These are phyloP conservation scores for Ceratobasidium sp. DNA, from an alignment of 1,284 basidiomycete species.

Conservation along the genomic window DNA sequence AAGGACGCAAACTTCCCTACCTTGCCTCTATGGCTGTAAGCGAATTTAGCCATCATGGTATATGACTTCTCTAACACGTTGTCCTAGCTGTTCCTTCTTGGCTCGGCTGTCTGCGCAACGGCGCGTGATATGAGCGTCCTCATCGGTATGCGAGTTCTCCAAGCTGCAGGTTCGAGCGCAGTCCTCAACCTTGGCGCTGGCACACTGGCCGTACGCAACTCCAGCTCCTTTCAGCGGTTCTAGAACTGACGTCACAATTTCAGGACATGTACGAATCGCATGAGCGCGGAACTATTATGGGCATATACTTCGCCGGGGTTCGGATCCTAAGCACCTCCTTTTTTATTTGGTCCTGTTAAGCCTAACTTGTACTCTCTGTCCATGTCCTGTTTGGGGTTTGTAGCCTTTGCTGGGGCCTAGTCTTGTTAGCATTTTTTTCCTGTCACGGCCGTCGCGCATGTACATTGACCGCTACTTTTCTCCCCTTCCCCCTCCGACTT, in stretches of 20 bases:
- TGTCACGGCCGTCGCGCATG: constrained; percentile 29
- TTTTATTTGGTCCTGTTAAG: not conserved
- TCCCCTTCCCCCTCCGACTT: not conserved
- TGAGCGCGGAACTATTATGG: constrained; percentile 83
- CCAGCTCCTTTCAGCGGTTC: no score
- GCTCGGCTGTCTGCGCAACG: constrained; percentile 71
- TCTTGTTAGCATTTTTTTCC: constrained; percentile 47
- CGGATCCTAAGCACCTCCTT: constrained; percentile 53
- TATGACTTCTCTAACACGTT: not conserved
- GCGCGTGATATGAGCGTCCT: constrained; percentile 70
- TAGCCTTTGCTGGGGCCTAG: constrained; percentile 52
- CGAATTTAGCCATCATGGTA: constrained; percentile 17
- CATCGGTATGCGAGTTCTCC: constrained; percentile 76
- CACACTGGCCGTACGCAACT: constrained; percentile 64
- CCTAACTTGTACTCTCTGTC: constrained; percentile 24
- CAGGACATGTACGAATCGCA: constrained; percentile 80
- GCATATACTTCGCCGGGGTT: constrained; percentile 73
- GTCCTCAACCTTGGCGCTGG: constrained; percentile 83
- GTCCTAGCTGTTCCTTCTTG: constrained; percentile 68
- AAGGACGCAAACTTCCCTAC: constrained; percentile 83
- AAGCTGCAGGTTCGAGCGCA: constrained; percentile 77
- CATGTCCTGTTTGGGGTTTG: constrained; percentile 14
- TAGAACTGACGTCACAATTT: no score
- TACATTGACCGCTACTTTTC: constrained; percentile 8
- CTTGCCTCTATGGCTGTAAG: constrained; percentile 62